Evolutionary conservation across 176 grass and related monocot genomes (phyloP).

Genomic region (Zoysia japonica): DNA sequence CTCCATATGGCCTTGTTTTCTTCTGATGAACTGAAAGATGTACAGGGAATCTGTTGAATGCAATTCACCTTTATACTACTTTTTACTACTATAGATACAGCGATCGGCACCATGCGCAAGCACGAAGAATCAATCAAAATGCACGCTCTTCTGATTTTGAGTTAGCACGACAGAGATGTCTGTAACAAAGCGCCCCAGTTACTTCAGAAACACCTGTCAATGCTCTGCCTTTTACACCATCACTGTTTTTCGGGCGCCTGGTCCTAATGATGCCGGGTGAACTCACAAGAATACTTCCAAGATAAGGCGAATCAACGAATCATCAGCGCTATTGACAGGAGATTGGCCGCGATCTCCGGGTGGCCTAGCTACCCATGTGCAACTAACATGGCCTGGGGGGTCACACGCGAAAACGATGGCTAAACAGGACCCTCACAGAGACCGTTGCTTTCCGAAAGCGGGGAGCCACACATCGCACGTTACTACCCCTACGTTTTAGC

Average conservation of each 20-base stretch:
- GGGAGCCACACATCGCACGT: slow-evolving; percentile 5
- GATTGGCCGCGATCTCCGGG: slow-evolving; percentile 45
- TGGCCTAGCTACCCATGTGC: slow-evolving; percentile 44
- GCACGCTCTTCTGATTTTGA: too few relatives aligned
- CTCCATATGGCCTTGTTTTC: background rate
- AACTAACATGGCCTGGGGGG: slow-evolving; percentile 46
- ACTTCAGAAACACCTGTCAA: too few relatives aligned
- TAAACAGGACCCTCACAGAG: background rate
- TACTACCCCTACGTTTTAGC: slow-evolving; percentile 17
- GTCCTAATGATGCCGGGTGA: background rate
- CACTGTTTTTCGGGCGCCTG: too few relatives aligned
- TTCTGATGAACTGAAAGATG: background rate
- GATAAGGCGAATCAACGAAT: slow-evolving; percentile 34
- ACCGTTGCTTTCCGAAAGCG: slow-evolving; percentile 35
- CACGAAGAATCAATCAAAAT: too few relatives aligned
- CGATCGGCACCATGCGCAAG: too few relatives aligned
- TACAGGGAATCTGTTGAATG: too few relatives aligned
- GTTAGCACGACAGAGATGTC: too few relatives aligned
- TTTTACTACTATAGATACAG: too few relatives aligned
- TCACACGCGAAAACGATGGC: slow-evolving; percentile 30
- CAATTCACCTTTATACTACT: too few relatives aligned
- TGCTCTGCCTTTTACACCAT: too few relatives aligned
- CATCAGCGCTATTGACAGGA: slow-evolving; percentile 27
- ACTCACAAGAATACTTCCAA: slow-evolving; percentile 31
- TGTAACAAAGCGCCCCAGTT: too few relatives aligned